Evolutionary conservation across 768 basidiomycete species (phyloP), one percentile per base, ranked within the genome.

Genomic region (Leccinum imitatum): DNA sequence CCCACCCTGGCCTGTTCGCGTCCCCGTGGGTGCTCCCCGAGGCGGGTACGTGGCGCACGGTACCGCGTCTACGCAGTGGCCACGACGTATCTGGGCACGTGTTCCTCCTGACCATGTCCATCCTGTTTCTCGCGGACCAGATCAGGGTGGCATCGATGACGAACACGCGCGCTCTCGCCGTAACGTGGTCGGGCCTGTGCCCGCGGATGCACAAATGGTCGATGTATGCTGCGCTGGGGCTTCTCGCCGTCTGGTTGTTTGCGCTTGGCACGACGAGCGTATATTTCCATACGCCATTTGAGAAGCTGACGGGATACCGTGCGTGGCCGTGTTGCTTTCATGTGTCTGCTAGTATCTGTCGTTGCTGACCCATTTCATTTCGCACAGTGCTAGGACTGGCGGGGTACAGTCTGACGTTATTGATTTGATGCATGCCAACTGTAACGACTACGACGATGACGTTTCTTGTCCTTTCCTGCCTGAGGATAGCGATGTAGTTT

Each of bases 41-140:
- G 4, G 52, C 51, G 10, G 23, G 7, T 2, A 78, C 75, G 14
- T 87, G 82, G 82, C 71, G 69, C 30, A 73, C 69, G 1, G 76
- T 75, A 0, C 91, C 94, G 9, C 77, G 89, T 30, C 76, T 96
- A 63, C 81, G 85, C 56, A 82, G 80, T 46, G 96, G 96, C 0
- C 94, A 97, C 71, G 96, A 98, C 67, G 85, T 98, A 14, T 95
- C 93, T 0, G 96, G 96, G 7, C 96, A 98, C 69, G 79, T 94
- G 31, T 98, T 27, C 77, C 81, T 98, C 61, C 81, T 98, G 63
- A 89, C 89, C 3, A 83, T 96, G 78, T 80, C 87, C 14, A 77
- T 82, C 14, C 77, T 96, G 25, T 90, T 97, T 72, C 81, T 98
- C 46, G 80, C 84, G 8, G 86, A 93, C 69, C 90, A 94, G 39